These are phyloP conservation scores for Myriangium duriaei DNA, from an alignment of 2,329 filamentous ascomycete species.

Conservation along the genomic window DNA sequence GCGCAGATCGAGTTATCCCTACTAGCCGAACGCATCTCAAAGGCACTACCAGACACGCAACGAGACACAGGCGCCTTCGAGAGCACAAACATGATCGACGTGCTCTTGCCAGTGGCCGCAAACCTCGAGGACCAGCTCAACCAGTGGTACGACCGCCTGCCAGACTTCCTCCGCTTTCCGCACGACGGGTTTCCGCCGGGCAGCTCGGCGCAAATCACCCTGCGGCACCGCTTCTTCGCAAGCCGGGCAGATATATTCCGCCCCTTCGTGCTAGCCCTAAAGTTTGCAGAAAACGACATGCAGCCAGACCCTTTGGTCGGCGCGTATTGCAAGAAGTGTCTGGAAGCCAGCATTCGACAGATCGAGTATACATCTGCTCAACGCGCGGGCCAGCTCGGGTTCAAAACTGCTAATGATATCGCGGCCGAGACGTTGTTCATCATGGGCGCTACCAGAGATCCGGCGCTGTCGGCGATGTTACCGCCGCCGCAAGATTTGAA, in stretches of 20 bases:
- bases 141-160: constrained; percentile 74
- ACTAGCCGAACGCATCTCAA: constrained; percentile 39
- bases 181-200: constrained; percentile 54
- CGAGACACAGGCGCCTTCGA: too few relatives aligned
- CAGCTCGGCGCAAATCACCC: constrained; percentile 66
- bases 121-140: constrained; percentile 73
- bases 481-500: constrained; percentile 41
- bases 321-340: constrained; percentile 67
- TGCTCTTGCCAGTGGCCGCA: constrained; percentile 60
- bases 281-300: constrained; percentile 33
- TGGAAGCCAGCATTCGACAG: constrained; percentile 69
- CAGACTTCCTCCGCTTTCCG: constrained; percentile 62
- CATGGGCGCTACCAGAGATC: constrained; percentile 75
- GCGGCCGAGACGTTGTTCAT: constrained; percentile 70
- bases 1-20: constrained; percentile 69
- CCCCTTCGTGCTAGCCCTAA: constrained; percentile 68
- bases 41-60: constrained; percentile 16
- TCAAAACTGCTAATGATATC: constrained; percentile 73
- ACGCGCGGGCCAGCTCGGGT: constrained; percentile 71
- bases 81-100: constrained; percentile 52
- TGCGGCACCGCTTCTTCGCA: constrained; percentile 69
- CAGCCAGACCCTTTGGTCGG: constrained; percentile 59
- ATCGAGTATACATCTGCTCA: constrained; percentile 50
- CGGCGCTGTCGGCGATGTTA: constrained; percentile 55
- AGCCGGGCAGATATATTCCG: constrained; percentile 79